Conservation (phyloP, 805 yeast species). For the Clavispora fructus region DNA sequence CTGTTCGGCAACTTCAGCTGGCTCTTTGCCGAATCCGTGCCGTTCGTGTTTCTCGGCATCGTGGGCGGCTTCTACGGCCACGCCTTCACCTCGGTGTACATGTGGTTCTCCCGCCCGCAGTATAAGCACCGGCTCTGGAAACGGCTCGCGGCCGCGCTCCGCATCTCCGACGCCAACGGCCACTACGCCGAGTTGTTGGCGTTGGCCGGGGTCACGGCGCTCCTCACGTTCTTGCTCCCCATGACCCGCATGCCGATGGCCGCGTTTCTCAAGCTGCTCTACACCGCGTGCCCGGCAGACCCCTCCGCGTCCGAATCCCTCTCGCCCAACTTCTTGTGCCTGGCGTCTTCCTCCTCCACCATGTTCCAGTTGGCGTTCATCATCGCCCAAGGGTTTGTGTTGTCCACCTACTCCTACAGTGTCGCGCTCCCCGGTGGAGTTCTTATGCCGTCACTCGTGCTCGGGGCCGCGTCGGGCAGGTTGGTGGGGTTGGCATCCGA, state of each 20-base stretch:
- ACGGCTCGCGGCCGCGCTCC: constrained; percentile 6
- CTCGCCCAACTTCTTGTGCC: constrained; percentile 34
- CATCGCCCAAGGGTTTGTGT: constrained; percentile 46
- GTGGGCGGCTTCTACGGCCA: constrained; percentile 67
- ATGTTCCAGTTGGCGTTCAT: constrained; percentile 31
- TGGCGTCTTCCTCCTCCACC: constrained; percentile 20
- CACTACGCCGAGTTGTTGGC: constrained; percentile 44
- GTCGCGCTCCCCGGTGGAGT: constrained; percentile 65
- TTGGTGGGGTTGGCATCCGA: constrained; percentile 50
- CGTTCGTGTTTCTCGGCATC: constrained; percentile 66
- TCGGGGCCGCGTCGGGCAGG: constrained; percentile 60
- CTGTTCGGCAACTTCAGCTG: constrained; percentile 67
- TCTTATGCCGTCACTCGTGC: constrained; percentile 55
- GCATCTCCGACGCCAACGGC: constrained; percentile 16
- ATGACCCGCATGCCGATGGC: constrained; percentile 52
- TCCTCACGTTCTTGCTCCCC: constrained; percentile 51
- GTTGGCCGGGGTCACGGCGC: constrained; percentile 46
- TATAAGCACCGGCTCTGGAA: constrained; percentile 30
- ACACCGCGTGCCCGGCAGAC: constrained; percentile 56
- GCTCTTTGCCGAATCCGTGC: constrained; percentile 65
- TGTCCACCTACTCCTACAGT: constrained; percentile 69
- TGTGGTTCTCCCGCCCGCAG: constrained; percentile 18
- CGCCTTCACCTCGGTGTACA: constrained; percentile 44
- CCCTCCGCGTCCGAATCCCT: constrained; percentile 10
- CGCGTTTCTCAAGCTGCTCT: constrained; percentile 54